A percentile compares a stretch with the other conserved stretches of the same genome.
These are phyloP conservation scores for Serendipita vermifera DNA, from an alignment of 768 basidiomycete species.

Conservation along the genomic window DNA sequence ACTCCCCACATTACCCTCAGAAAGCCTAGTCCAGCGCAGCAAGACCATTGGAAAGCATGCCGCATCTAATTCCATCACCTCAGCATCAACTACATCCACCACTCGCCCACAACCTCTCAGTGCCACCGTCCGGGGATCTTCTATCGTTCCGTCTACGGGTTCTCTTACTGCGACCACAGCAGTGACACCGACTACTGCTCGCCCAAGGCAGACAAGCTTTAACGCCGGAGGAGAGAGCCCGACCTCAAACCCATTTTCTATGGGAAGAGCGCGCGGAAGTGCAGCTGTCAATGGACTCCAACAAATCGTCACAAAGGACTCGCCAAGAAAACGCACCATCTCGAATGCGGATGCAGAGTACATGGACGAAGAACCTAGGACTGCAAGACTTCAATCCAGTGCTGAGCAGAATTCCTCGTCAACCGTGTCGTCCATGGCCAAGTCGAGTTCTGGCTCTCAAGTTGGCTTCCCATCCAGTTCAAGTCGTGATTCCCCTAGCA, in stretches of 20 bases:
- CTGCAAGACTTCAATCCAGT: too few relatives aligned
- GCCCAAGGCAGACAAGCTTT: not conserved
- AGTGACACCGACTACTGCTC: not conserved
- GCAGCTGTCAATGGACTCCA: not conserved
- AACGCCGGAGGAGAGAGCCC: not conserved
- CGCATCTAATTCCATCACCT: not conserved
- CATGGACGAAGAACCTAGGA: too few relatives aligned
- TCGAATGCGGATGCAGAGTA: not conserved
- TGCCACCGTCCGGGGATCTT: not conserved
- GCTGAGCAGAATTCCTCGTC: too few relatives aligned
- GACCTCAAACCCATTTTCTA: not conserved
- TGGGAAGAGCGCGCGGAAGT: not conserved
- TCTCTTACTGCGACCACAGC: not conserved
- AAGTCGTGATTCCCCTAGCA: too few relatives aligned
- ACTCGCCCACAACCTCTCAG: not conserved
- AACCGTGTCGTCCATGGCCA: too few relatives aligned
- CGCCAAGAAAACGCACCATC: not conserved
- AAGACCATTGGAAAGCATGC: not conserved
- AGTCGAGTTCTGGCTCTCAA: too few relatives aligned
- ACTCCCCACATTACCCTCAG: slow-evolving; percentile 3
- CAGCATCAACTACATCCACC: not conserved
- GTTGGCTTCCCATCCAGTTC: too few relatives aligned
- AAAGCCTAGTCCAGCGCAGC: not conserved
- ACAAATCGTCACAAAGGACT: not conserved
- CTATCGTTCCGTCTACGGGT: not conserved